Conservation (phyloP, 495 filamentous ascomycete genomes). For the Daldinia caldariorum region DNA sequence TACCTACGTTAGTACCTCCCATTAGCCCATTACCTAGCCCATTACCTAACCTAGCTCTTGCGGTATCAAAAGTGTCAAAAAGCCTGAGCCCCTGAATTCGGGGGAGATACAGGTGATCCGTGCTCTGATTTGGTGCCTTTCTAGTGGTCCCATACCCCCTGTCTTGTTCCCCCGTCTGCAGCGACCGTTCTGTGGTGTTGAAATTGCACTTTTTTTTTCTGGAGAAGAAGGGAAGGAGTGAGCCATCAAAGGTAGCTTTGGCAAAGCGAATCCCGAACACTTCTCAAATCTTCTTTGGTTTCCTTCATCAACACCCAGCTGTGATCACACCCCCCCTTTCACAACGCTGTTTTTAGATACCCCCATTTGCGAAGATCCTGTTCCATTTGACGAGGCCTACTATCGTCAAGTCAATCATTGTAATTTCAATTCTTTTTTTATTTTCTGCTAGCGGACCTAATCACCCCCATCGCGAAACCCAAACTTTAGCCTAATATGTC, state of each 20-base stretch:
- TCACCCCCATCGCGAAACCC: constrained; percentile 41
- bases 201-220: constrained; percentile 44
- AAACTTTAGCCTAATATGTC: constrained; percentile 51
- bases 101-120: constrained; percentile 34
- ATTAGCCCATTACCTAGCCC: not conserved
- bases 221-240: constrained; percentile 25
- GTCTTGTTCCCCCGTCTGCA: constrained; percentile 33
- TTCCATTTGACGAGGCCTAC: constrained; percentile 34
- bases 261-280: constrained; percentile 36
- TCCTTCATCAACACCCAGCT: constrained; percentile 34
- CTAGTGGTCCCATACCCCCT: constrained; percentile 39
- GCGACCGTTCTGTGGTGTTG: constrained; percentile 40
- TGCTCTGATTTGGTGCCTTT: constrained; percentile 43
- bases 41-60: not conserved
- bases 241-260: constrained; percentile 37
- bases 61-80: not conserved
- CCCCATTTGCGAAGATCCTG: constrained; percentile 41
- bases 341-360: constrained; percentile 41
- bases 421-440: constrained; percentile 43
- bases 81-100: constrained; percentile 40
- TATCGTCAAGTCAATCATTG: constrained; percentile 39
- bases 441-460: constrained; percentile 30
- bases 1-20: constrained; percentile 13
- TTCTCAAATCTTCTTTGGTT: constrained; percentile 39
- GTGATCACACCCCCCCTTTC: constrained; percentile 27